These are phyloP conservation scores for Venustampulla echinocandica DNA, from an alignment of 495 filamentous ascomycete genomes.

Conservation along the genomic window DNA sequence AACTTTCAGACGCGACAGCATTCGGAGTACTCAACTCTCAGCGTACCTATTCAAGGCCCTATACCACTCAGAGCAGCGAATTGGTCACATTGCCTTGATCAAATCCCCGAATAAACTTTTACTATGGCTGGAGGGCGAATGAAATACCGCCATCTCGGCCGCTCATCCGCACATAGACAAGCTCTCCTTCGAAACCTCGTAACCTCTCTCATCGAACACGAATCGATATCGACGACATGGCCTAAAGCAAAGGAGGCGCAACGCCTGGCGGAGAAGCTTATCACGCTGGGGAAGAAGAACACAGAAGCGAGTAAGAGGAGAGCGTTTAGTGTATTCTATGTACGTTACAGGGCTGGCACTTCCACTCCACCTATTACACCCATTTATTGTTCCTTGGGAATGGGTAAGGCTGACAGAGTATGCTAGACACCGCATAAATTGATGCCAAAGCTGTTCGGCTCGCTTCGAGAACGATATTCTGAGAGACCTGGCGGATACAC, in stretches of 20 bases:
- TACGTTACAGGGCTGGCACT: conserved; percentile 52
- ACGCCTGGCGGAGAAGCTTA: conserved; percentile 81
- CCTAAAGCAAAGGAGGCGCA: conserved; percentile 96
- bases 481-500: conserved; percentile 89
- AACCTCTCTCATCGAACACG: conserved; percentile 87
- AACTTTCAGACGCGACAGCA: no score
- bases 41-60: no score
- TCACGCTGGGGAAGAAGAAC: conserved; percentile 87
- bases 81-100: no score
- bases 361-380: neutral
- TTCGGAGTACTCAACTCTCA: no score
- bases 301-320: conserved; percentile 61
- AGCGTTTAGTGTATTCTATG: conserved; percentile 71
- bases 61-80: no score
- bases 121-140: conserved; percentile 83
- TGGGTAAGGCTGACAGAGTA: neutral
- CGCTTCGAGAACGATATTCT: conserved; percentile 69
- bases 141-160: conserved; percentile 81
- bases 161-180: conserved; percentile 76
- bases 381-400: neutral
- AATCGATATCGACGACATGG: conserved; percentile 90
- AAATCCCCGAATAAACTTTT: no score
- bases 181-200: conserved; percentile 93
- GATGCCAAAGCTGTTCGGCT: conserved; percentile 81
- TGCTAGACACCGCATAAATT: conserved; percentile 31